Evolutionary conservation across 495 filamentous ascomycete species (phyloP).

Genomic region (Bathelium albidoporum): DNA sequence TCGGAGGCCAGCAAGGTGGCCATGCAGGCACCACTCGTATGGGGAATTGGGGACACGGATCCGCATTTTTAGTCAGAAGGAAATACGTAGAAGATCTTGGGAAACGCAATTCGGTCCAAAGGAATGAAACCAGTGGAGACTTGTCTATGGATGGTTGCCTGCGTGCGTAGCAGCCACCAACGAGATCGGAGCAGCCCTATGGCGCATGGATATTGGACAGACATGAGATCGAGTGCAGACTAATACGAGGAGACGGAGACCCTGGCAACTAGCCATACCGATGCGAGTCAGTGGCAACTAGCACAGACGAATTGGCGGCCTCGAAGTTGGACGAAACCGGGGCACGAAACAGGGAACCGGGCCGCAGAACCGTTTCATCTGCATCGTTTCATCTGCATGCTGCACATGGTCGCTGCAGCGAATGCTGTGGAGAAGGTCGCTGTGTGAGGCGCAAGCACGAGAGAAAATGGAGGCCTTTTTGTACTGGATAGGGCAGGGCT

Average conservation of each 20-base stretch:
- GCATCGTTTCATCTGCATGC: neutral
- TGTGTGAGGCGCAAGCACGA: neutral
- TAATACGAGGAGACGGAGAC: neutral
- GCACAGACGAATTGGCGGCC: neutral
- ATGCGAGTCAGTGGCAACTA: neutral
- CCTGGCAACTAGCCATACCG: neutral
- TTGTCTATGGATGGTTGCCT: neutral
- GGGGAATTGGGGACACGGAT: neutral
- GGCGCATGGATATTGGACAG: neutral
- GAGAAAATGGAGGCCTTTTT: neutral
- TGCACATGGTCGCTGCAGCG: neutral
- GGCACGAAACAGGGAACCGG: slow-evolving; percentile 1
- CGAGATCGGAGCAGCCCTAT: neutral
- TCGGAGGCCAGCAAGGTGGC: neutral
- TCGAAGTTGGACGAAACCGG: neutral
- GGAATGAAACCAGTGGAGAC: neutral
- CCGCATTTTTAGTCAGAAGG: neutral
- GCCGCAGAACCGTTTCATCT: neutral
- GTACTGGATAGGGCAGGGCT: neutral
- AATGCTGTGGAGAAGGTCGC: neutral
- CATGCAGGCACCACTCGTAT: neutral
- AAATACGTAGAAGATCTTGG: neutral
- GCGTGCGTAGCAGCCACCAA: neutral
- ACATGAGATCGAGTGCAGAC: neutral
- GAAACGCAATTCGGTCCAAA: neutral